Evolutionary conservation across 1,284 basidiomycete species (phyloP).

Genomic region (Cutaneotrichosporon cutaneum): DNA sequence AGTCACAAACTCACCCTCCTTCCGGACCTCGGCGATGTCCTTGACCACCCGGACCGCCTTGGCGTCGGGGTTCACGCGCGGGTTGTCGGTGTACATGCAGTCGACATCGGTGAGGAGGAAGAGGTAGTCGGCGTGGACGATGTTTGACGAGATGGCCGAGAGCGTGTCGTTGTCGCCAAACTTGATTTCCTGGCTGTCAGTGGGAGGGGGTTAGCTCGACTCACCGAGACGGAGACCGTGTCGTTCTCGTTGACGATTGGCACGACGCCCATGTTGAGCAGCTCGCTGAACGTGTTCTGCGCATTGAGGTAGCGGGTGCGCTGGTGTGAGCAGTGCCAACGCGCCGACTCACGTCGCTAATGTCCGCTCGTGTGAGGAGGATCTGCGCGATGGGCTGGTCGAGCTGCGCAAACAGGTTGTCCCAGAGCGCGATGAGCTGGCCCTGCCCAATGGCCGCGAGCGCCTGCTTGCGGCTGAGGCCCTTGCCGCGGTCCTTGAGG

Average conservation of each 20-base stretch:
- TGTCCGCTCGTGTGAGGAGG: conserved; percentile 88
- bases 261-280: conserved; percentile 84
- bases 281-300: conserved; percentile 85
- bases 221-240: conserved; percentile 87
- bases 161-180: conserved; percentile 99
- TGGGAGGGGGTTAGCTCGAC: conserved; percentile 42
- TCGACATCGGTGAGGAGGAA: conserved; percentile 97
- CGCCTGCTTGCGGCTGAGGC: conserved; percentile 89
- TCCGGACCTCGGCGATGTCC: conserved; percentile 76
- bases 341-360: conserved; percentile 75
- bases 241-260: conserved; percentile 97
- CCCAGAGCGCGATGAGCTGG: conserved; percentile 92
- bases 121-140: conserved; percentile 96
- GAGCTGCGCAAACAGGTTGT: conserved; percentile 88
- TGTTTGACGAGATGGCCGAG: conserved; percentile 92
- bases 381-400: conserved; percentile 96
- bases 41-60: conserved; percentile 76
- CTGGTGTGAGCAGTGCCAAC: conserved; percentile 53
- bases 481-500: conserved; percentile 74
- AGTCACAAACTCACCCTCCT: conserved; percentile 62
- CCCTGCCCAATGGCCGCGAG: conserved; percentile 96
- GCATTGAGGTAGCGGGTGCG: conserved; percentile 90
- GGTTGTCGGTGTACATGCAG: conserved; percentile 88
- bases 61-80: conserved; percentile 81
- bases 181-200: conserved; percentile 80